phyloP scores from a whole-genome alignment of 2,329 filamentous ascomycete genomes.

The Diaporthe ilicicola region DNA sequence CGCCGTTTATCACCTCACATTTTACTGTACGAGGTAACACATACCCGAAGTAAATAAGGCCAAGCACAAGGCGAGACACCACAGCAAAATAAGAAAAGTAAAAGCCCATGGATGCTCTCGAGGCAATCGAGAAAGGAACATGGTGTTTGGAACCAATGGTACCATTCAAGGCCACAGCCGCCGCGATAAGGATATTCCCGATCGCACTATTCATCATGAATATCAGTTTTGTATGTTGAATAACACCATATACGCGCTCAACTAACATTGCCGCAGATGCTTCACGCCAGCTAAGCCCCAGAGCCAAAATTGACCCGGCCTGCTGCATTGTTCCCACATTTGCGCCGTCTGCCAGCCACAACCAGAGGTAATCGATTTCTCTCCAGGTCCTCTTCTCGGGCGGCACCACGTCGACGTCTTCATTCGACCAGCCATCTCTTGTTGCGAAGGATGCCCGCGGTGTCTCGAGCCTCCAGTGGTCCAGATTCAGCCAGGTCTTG shows the following conservation, averaged over 20 bases:
- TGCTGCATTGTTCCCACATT: constrained; percentile 40
- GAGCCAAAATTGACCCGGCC: constrained; percentile 35
- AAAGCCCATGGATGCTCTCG: constrained; percentile 52
- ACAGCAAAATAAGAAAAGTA: constrained; percentile 45
- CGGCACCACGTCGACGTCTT: constrained; percentile 35
- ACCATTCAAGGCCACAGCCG: constrained; percentile 56
- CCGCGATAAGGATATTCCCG: constrained; percentile 51
- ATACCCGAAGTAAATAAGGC: constrained; percentile 51
- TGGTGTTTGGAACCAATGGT: constrained; percentile 44
- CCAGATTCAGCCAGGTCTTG: constrained; percentile 21
- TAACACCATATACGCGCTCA: neutral
- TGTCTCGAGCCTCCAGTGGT: constrained; percentile 33
- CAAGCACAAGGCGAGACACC: constrained; percentile 51
- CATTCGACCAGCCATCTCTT: constrained; percentile 33
- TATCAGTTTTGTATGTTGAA: neutral
- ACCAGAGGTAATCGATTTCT: constrained; percentile 36
- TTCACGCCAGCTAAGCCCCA: constrained; percentile 39
- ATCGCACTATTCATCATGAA: constrained; percentile 26
- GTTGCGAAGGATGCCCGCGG: constrained; percentile 32
- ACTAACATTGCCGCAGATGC: constrained; percentile 38
- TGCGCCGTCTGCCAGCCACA: constrained; percentile 37
- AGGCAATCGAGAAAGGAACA: constrained; percentile 51
- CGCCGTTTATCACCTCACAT: neutral
- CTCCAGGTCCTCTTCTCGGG: constrained; percentile 32
- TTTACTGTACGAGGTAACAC: neutral